A percentile compares a stretch with the other conserved stretches of the same genome.
Evolutionary conservation across 139 green algal genomes (phyloP).

Genomic region (Coelastrella sp.): DNA sequence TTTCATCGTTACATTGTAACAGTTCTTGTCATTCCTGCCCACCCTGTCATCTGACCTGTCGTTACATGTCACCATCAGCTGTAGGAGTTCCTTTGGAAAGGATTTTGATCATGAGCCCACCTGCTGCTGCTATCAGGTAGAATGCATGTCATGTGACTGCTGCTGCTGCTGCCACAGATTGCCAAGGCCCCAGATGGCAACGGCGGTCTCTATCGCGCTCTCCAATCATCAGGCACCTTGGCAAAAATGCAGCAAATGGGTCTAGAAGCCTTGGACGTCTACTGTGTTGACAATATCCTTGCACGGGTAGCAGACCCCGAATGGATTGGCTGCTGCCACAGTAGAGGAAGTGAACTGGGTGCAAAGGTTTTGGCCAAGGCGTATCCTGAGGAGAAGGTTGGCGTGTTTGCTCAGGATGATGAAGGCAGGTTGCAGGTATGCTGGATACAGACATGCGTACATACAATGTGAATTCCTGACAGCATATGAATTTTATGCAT

Average conservation of each 20-base stretch:
- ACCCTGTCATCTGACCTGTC: no score
- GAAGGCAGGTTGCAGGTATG: conserved; percentile 20
- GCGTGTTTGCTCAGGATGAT: conserved; percentile 59
- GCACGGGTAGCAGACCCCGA: conserved; percentile 82
- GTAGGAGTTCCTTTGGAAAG: background rate
- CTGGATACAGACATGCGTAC: no score
- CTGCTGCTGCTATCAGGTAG: conserved; percentile 5
- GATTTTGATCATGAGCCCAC: background rate
- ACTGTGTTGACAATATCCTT: conserved; percentile 92
- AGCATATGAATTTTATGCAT: no score
- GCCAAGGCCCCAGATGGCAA: conserved; percentile 95
- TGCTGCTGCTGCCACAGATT: conserved; percentile 47
- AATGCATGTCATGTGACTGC: no score
- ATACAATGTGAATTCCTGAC: no score
- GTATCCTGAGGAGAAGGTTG: conserved; percentile 82
- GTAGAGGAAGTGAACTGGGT: conserved; percentile 57
- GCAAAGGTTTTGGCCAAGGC: conserved; percentile 83
- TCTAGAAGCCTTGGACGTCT: conserved; percentile 89
- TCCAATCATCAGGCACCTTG: conserved; percentile 70
- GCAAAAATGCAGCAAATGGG: conserved; percentile 75
- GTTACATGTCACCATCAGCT: no score
- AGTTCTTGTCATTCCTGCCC: background rate
- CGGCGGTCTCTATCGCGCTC: conserved; percentile 92
- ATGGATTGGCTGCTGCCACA: conserved; percentile 85
- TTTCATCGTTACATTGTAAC: background rate